Percentiles rank a stretch among this genome's conserved stretches.
Evolutionary conservation across 257 asterid genomes (phyloP).

Genomic region (Solanum arcanum): DNA sequence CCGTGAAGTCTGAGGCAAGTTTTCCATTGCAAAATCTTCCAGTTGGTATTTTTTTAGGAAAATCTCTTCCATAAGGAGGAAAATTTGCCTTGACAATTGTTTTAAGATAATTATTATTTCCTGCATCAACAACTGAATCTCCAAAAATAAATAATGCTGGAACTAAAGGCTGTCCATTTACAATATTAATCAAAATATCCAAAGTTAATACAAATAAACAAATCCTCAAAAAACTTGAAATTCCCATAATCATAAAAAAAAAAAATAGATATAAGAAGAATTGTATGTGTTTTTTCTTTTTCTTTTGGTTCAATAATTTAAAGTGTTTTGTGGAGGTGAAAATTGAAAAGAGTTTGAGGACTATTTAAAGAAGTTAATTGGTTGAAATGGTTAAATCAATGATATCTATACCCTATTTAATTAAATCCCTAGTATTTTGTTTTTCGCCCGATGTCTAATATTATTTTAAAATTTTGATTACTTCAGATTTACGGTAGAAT

Average conservation of each 20-base stretch:
- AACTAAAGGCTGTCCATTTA: constrained; percentile 43
- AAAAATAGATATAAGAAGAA: neutral
- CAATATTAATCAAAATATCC: neutral
- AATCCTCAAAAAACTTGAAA: neutral
- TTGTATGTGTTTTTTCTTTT: neutral
- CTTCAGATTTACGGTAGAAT: fast-evolving
- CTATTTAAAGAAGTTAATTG: neutral
- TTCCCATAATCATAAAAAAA: neutral
- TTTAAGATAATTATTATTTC: constrained; percentile 68
- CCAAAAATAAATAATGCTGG: constrained; percentile 72
- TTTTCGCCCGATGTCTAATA: fast-evolving
- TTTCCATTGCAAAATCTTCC: constrained; percentile 88
- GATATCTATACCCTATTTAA: neutral
- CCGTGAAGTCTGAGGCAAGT: constrained; percentile 77
- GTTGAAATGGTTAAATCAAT: neutral
- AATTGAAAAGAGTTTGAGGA: neutral
- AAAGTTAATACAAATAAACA: constrained; percentile 4
- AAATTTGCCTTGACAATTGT: constrained; percentile 70
- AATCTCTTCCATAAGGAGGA: constrained; percentile 83
- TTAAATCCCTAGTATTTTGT: neutral
- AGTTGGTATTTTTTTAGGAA: constrained; percentile 39
- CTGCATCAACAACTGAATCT: constrained; percentile 64
- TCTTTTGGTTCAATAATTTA: neutral
- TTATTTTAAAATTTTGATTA: neutral
- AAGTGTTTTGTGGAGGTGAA: neutral